Conservation (phyloP, 495 filamentous ascomycete genomes). For the Astrocystis sublimbata region DNA sequence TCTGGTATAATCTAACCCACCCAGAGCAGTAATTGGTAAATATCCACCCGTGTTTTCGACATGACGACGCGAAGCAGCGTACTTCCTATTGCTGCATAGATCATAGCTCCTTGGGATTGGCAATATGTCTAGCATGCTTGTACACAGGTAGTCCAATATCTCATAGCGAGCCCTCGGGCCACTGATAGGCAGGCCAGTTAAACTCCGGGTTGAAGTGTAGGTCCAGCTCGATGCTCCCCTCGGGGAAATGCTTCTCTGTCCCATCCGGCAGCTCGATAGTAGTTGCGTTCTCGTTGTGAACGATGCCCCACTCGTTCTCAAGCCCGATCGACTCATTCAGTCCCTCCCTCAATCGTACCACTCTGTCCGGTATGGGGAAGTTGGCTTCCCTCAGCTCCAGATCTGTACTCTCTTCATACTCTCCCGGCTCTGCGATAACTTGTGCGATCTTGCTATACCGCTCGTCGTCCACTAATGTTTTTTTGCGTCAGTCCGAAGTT, state of each 20-base stretch:
- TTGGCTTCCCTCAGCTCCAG: neutral
- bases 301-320: neutral
- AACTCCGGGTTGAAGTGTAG: conserved; percentile 17
- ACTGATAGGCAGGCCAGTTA: conserved; percentile 22
- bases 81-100: too few relatives aligned
- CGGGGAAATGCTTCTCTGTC: conserved; percentile 20
- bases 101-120: too few relatives aligned
- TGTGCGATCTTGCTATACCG: neutral
- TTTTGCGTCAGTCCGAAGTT: too few relatives aligned
- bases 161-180: conserved; percentile 24
- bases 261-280: conserved; percentile 20
- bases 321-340: conserved; percentile 14
- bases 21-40: too few relatives aligned
- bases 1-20: too few relatives aligned
- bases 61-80: too few relatives aligned
- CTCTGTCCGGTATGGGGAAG: neutral
- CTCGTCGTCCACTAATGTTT: conserved; percentile 7
- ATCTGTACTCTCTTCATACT: conserved; percentile 23
- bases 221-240: neutral
- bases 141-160: too few relatives aligned
- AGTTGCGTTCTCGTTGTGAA: neutral
- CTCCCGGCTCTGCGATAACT: conserved; percentile 16
- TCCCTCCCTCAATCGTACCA: conserved; percentile 19
- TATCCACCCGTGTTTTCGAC: too few relatives aligned
- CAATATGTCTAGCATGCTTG: too few relatives aligned